Base-by-base conservation (phyloP, 257 asterid genomes). In the Solanum sitiens region DNA sequence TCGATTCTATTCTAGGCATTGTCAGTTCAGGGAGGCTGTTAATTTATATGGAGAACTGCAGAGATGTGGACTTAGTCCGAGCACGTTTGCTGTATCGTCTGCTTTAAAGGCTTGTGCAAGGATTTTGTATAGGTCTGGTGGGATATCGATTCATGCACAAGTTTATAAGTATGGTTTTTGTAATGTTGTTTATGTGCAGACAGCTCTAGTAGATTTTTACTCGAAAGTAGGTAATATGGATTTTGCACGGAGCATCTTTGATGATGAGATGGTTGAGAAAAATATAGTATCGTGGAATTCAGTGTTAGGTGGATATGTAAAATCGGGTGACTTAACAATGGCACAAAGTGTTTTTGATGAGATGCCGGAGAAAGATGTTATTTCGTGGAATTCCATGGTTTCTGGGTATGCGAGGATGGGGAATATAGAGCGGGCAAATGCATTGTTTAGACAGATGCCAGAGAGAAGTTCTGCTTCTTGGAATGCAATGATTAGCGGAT, bases 201-300 rank as follows among this genome's bases (percentile, higher is more conserved):
- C 98, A 2, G 95, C 98, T 42, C 92, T 97, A 30, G 72, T 95
- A 74, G 98, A 92, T 90, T 97, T 94, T 87, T 97, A 97, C 86
- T 88, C 94, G 18, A 97, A 97, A 89, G 47, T 90, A 86, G 97
- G 96, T 2, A 93, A 93, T 35, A 92, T 93, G 96, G 93, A 33
- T 40, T 87, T 89, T 73, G 96, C 98, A 0, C 98, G 92, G 14
- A 91, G 87, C 89, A 91, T 93, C 89, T 95, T 96, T 47, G 94
- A 91, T 47, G 94, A 91, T 89, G 95, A 91, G 89, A 95, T 95
- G 90, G 70, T 61, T 12, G 95, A 53, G 42, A 94, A 87, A 88
- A 95, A 94, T 84, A 91, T 96, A 47, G 98, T 96, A 8, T 90
- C 98, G 4, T 97, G 99, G 99, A 97, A 95, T 90, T 94, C 97